Evolutionary conservation across 83 land plant species (phyloP), one percentile per base, ranked within the genome.

Genomic region (Diphasiastrum complanatum): DNA sequence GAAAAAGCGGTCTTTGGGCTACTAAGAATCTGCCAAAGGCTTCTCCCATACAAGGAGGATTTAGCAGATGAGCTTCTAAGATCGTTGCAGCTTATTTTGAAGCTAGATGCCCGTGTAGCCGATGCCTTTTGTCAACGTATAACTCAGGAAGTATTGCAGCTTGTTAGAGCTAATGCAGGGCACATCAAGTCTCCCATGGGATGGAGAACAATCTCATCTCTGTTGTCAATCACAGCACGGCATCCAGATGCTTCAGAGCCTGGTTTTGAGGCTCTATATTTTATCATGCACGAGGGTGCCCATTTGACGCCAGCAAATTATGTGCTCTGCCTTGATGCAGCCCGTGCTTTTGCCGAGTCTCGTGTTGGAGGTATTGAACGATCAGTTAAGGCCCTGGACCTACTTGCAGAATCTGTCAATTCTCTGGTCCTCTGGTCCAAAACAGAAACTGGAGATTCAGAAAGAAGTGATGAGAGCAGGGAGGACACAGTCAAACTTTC

Each of bases 301-400:
- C 79, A 84, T 49, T 33, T 95, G 34, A 72, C 86, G 2, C 63
- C 68, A 16, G 75, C 71, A n/a, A 95, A 86, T 51, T 95, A 89
- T 73, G 55, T 81, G 25, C 74, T 61, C 63, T 86, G 82, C 63
- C 72, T 89, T n/a, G 99, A 89, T 70, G 84, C 89, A 8, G 66
- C 97, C 46, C 79, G 99, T 50, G 86, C 89, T 34, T 93, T 93
- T 82, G 89, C 92, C 16, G 97, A 89, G 67, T 80, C 97, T 55
- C 81, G 89, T n/a, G 89, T 93, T 56, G 99, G 96, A 32, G 80
- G 77, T 55, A 65, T 80, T 43, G 99, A 89, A n/a, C 67, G 99
- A 30, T 93, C 99, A 5, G 38, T 89, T 33, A 75, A 78, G 47
- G 89, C 99, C 4, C 38, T 93, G 48, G 99, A 93, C 61, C 79